Conservation (phyloP, 2,329 filamentous ascomycete genomes). For the Aspergillus brasiliensis region DNA sequence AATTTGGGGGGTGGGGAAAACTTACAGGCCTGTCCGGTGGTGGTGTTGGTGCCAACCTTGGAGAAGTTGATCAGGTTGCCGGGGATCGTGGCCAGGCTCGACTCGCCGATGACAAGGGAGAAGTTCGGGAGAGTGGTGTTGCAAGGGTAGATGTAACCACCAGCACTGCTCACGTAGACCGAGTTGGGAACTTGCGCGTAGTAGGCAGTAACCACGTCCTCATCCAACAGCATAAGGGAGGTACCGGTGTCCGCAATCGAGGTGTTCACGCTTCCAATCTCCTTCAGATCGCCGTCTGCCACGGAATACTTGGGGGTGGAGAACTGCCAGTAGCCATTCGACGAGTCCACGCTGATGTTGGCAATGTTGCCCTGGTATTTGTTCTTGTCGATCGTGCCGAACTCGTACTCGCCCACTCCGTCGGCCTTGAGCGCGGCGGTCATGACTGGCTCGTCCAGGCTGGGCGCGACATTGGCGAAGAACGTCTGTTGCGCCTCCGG, state of each 20-base stretch:
- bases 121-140: slow-evolving; percentile 56
- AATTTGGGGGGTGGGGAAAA: slow-evolving; percentile 12
- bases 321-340: slow-evolving; percentile 71
- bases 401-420: slow-evolving; percentile 68
- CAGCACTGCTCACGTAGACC: slow-evolving; percentile 44
- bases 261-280: slow-evolving; percentile 31
- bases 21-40: slow-evolving; percentile 44
- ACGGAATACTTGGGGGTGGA: slow-evolving; percentile 60
- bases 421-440: slow-evolving; percentile 67
- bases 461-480: slow-evolving; percentile 68
- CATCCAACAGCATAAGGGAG: slow-evolving; percentile 64
- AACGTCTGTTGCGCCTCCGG: slow-evolving; percentile 69
- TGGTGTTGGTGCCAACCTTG: slow-evolving; percentile 48
- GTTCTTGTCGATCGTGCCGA: slow-evolving; percentile 66
- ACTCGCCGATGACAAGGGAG: slow-evolving; percentile 55
- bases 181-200: slow-evolving; percentile 59
- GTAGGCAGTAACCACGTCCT: slow-evolving; percentile 60
- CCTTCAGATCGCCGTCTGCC: slow-evolving; percentile 45
- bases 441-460: slow-evolving; percentile 67
- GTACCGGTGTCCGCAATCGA: slow-evolving; percentile 71
- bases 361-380: slow-evolving; percentile 66
- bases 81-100: slow-evolving; percentile 55
- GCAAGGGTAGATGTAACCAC: slow-evolving; percentile 63
- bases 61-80: slow-evolving; percentile 61
- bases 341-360: slow-evolving; percentile 63